phyloP scores from a whole-genome alignment of 2,329 filamentous ascomycete genomes.

The Venturia aucupariae region DNA sequence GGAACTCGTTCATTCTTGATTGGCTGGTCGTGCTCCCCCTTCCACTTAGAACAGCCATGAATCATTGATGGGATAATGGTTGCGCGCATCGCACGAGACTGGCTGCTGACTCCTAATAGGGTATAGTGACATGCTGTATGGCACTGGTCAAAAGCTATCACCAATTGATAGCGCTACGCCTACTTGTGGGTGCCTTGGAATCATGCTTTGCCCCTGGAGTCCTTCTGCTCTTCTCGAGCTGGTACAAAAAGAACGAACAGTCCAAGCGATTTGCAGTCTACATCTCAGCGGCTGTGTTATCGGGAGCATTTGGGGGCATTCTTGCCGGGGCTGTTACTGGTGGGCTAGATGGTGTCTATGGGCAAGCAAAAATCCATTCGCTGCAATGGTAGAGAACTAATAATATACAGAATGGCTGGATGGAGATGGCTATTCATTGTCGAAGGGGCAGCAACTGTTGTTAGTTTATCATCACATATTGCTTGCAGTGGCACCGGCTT shows the following conservation, averaged over 20 bases:
- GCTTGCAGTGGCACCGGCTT: slow-evolving; percentile 23
- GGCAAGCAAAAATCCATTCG: neutral
- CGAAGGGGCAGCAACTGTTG: slow-evolving; percentile 36
- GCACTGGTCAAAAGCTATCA: slow-evolving; percentile 38
- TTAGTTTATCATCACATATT: slow-evolving; percentile 26
- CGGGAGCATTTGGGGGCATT: slow-evolving; percentile 45
- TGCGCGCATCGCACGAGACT: slow-evolving; percentile 38
- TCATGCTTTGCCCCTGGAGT: slow-evolving; percentile 39
- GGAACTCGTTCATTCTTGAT: neutral
- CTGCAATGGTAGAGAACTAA: neutral
- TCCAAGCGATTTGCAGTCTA: slow-evolving; percentile 46
- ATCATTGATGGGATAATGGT: neutral
- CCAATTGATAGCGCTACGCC: slow-evolving; percentile 42
- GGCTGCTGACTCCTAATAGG: slow-evolving; percentile 33
- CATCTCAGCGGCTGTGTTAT: slow-evolving; percentile 48
- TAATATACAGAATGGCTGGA: slow-evolving; percentile 32
- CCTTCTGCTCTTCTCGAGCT: slow-evolving; percentile 45
- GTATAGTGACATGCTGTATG: slow-evolving; percentile 42
- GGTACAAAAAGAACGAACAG: slow-evolving; percentile 48
- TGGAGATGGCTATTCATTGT: slow-evolving; percentile 47
- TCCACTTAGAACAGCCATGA: neutral
- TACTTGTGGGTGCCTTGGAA: slow-evolving; percentile 48
- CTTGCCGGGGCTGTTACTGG: slow-evolving; percentile 41
- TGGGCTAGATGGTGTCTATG: slow-evolving; percentile 34
- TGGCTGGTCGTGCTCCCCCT: neutral